Conservation (phyloP, 768 basidiomycete genomes). For the Saitozyma sp. region DNA sequence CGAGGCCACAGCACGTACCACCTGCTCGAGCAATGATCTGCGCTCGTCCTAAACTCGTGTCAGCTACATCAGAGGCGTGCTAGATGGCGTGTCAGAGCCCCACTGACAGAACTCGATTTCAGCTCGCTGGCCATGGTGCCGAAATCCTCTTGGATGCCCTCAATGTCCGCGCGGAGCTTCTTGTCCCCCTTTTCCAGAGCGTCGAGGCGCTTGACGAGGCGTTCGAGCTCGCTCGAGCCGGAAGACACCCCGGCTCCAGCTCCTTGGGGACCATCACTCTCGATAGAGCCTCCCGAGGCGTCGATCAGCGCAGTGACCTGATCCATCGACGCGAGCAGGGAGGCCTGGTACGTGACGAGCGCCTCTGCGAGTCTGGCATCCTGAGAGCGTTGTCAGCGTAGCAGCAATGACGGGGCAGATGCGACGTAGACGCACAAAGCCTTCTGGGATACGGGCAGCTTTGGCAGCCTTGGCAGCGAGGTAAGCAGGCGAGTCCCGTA, state of each 20-base stretch:
- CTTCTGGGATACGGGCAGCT: slow-evolving; percentile 4
- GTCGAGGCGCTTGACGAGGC: slow-evolving; percentile 9
- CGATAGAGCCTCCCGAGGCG: neutral
- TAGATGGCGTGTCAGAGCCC: neutral
- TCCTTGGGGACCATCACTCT: neutral
- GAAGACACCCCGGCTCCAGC: neutral
- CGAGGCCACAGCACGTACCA: slow-evolving; percentile 13
- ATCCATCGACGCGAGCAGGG: slow-evolving; percentile 20
- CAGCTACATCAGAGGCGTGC: neutral
- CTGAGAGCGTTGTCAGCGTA: slow-evolving; percentile 11
- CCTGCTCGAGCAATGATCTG: slow-evolving; percentile 15
- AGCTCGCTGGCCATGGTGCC: slow-evolving; percentile 4
- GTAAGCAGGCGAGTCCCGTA: slow-evolving; percentile 46
- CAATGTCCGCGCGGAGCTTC: slow-evolving; percentile 3
- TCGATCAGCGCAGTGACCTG: neutral
- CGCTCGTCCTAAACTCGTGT: slow-evolving; percentile 6
- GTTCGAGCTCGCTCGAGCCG: neutral
- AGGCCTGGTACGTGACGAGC: slow-evolving; percentile 49
- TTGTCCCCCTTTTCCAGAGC: slow-evolving; percentile 9
- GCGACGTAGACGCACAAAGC: slow-evolving; percentile 1
- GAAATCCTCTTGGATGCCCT: slow-evolving; percentile 11
- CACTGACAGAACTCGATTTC: slow-evolving; percentile 2
- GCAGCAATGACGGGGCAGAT: neutral
- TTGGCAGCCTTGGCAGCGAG: slow-evolving; percentile 34
- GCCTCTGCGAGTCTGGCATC: slow-evolving; percentile 48